A percentile compares a stretch with the other conserved stretches of the same genome.
Evolutionary conservation across 805 yeast species (phyloP).

Genomic region (Starmerella vaccinii): DNA sequence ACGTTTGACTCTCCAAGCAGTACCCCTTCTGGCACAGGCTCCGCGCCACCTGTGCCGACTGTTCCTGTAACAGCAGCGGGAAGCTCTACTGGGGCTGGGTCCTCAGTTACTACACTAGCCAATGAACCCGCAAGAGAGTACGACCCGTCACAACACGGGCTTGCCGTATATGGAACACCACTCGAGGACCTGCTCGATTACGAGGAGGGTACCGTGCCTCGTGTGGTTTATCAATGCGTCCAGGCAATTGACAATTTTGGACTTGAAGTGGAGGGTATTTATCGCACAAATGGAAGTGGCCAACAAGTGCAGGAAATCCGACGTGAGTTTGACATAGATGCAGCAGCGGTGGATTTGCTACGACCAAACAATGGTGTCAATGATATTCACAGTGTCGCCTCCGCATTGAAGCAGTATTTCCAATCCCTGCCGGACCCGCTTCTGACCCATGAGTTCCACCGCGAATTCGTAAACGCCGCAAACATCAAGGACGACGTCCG

Average conservation of each 20-base stretch:
- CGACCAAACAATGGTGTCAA: constrained; percentile 52
- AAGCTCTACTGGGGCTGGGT: background rate
- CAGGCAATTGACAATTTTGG: constrained; percentile 80
- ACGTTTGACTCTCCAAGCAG: background rate
- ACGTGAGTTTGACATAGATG: constrained; percentile 54
- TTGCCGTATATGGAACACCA: constrained; percentile 69
- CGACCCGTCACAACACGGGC: constrained; percentile 27
- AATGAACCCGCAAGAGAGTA: constrained; percentile 12
- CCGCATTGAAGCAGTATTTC: constrained; percentile 74
- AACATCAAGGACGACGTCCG: constrained; percentile 52
- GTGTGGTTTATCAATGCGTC: constrained; percentile 79
- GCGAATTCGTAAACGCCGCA: constrained; percentile 57
- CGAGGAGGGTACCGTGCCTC: constrained; percentile 88
- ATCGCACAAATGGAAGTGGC: constrained; percentile 73
- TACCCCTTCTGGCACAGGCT: background rate
- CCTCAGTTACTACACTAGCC: background rate
- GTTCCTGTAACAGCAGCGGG: background rate
- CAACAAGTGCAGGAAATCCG: constrained; percentile 62
- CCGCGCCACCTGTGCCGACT: background rate
- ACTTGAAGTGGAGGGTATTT: constrained; percentile 75
- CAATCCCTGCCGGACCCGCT: constrained; percentile 79
- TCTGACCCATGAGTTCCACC: constrained; percentile 52
- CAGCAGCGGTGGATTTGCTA: constrained; percentile 44
- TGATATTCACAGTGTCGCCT: constrained; percentile 81
- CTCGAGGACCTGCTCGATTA: constrained; percentile 64